These are phyloP conservation scores for Mortierella sp. DNA, from an alignment of 371 early-diverging fungal species.

Conservation along the genomic window DNA sequence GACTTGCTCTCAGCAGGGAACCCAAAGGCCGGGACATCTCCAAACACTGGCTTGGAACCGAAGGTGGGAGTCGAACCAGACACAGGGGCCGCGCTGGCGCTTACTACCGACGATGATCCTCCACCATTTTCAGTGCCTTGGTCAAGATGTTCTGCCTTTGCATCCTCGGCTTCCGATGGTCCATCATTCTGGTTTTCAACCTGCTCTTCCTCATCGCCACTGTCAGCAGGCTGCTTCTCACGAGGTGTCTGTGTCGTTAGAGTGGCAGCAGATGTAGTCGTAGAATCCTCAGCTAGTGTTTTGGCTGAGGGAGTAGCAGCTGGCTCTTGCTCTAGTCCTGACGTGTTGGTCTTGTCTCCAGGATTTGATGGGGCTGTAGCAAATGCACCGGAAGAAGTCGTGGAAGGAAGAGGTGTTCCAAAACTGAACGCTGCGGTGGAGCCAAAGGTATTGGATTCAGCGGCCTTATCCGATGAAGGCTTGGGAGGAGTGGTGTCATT, in stretches of 20 bases:
- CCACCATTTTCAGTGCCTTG: slow-evolving; percentile 6
- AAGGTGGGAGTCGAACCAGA: not conserved
- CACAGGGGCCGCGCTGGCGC: not conserved
- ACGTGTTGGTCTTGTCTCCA: not conserved
- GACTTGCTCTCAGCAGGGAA: slow-evolving; percentile 1
- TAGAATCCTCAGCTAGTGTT: not conserved
- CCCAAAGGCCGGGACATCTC: slow-evolving; percentile 7
- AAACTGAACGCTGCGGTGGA: slow-evolving; percentile 24
- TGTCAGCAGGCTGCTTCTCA: slow-evolving; percentile 3
- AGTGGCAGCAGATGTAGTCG: not conserved
- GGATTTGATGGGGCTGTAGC: not conserved
- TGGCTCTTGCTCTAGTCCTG: not conserved
- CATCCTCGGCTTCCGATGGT: slow-evolving; percentile 20
- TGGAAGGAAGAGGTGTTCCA: slow-evolving; percentile 7
- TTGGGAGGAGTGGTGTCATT: slow-evolving; percentile 9
- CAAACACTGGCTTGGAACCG: not conserved
- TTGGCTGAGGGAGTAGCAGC: not conserved
- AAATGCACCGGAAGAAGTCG: not conserved
- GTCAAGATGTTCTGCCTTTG: slow-evolving; percentile 39
- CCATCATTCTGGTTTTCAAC: slow-evolving; percentile 1
- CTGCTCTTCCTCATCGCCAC: slow-evolving; percentile 22
- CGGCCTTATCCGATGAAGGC: slow-evolving; percentile 5
- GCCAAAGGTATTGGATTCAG: slow-evolving; percentile 30
- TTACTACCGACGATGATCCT: not conserved
- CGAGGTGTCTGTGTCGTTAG: not conserved